These are phyloP conservation scores for Salvia miltiorrhiza DNA, from an alignment of 257 asterid species.

Conservation along the genomic window DNA sequence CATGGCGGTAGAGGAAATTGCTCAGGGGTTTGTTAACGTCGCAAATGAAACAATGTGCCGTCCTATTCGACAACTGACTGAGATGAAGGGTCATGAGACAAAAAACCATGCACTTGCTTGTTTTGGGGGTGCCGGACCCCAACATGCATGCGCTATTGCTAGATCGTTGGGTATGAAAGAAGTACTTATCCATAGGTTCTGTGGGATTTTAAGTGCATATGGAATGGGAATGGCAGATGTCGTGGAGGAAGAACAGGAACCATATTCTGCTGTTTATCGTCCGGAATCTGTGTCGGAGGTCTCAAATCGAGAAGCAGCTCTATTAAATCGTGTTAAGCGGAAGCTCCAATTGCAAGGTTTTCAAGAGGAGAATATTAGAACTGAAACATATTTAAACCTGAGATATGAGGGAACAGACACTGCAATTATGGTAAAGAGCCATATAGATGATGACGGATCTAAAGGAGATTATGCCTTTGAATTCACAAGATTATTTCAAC, in stretches of 20 bases:
- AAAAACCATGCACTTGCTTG: slow-evolving; percentile 93
- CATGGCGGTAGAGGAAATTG: slow-evolving; percentile 90
- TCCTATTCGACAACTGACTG: slow-evolving; percentile 90
- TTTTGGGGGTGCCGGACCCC: slow-evolving; percentile 99
- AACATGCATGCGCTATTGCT: slow-evolving; percentile 97
- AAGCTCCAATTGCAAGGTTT: slow-evolving; percentile 81
- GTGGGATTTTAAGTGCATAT: slow-evolving; percentile 94
- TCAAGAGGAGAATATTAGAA: slow-evolving; percentile 57
- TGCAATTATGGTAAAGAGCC: slow-evolving; percentile 80
- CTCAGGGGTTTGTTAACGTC: slow-evolving; percentile 84
- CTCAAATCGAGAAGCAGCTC: slow-evolving; percentile 54
- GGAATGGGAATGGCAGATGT: slow-evolving; percentile 99
- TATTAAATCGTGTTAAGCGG: slow-evolving; percentile 52
- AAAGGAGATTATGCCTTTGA: slow-evolving; percentile 76
- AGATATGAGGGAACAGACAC: slow-evolving; percentile 97
- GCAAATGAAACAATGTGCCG: slow-evolving; percentile 99
- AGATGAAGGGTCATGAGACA: slow-evolving; percentile 97
- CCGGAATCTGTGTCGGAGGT: slow-evolving; percentile 69
- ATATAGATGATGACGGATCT: slow-evolving; percentile 47
- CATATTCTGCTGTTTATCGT: slow-evolving; percentile 75
- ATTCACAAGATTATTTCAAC: slow-evolving; percentile 71
- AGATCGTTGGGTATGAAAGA: slow-evolving; percentile 96
- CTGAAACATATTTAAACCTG: slow-evolving; percentile 76
- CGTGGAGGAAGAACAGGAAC: slow-evolving; percentile 91
- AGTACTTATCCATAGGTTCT: slow-evolving; percentile 78